Evolutionary conservation across 345 rosid genomes (phyloP).

Genomic region (Fremontodendron californicum): DNA sequence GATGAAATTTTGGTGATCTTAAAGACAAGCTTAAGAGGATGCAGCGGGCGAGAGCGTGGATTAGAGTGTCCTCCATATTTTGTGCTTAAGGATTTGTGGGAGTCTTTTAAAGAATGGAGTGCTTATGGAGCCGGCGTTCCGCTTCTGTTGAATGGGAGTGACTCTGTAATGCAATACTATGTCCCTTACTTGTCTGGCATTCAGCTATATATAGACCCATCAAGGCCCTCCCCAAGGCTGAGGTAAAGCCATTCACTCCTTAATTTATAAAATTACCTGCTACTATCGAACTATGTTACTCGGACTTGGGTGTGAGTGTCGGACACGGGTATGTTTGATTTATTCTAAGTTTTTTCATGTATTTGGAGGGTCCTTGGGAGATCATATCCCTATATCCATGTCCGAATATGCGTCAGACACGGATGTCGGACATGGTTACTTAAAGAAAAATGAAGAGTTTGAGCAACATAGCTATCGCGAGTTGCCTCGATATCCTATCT

Average conservation of each 20-base stretch:
- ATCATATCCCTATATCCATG: no score
- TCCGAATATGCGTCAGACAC: no score
- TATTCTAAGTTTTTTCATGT: no score
- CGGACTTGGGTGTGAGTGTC: no score
- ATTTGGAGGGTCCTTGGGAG: no score
- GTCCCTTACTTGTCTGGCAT: constrained; percentile 92
- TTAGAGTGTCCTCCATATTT: constrained; percentile 41
- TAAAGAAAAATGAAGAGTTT: no score
- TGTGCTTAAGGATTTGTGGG: constrained; percentile 79
- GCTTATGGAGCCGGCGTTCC: constrained; percentile 94
- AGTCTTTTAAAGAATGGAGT: constrained; percentile 90
- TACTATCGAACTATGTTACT: no score
- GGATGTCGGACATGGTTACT: no score
- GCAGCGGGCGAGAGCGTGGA: constrained; percentile 23
- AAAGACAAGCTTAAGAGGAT: constrained; percentile 43
- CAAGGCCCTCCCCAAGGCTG: constrained; percentile 34
- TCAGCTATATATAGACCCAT: constrained; percentile 68
- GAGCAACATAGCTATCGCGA: no score
- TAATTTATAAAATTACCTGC: not conserved
- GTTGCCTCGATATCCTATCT: not conserved
- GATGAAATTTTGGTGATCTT: constrained; percentile 5
- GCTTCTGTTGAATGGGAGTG: constrained; percentile 61
- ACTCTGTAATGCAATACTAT: constrained; percentile 80
- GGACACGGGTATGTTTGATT: no score
- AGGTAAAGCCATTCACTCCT: constrained; percentile 44